A percentile compares a stretch with the other conserved stretches of the same genome.
phyloP scores from a whole-genome alignment of 257 asterid genomes.

The Marsdenia floribunda region DNA sequence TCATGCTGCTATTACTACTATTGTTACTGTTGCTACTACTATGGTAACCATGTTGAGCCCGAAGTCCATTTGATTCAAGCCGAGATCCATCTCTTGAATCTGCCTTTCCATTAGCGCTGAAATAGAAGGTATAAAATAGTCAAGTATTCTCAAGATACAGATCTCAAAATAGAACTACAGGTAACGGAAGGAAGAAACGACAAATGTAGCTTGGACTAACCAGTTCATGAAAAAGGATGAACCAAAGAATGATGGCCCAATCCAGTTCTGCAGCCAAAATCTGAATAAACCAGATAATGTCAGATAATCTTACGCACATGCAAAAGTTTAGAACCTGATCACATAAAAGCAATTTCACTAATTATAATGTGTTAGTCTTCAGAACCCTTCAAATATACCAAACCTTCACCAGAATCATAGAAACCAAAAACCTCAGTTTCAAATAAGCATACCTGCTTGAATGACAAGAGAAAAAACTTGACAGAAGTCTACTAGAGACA shows the following conservation, averaged over 20 bases:
- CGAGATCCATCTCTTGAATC: constrained; percentile 62
- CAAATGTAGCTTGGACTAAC: constrained; percentile 39
- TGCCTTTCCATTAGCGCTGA: constrained; percentile 55
- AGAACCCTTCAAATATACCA: neutral
- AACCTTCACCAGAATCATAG: neutral
- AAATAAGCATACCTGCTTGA: neutral
- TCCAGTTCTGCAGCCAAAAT: constrained; percentile 99
- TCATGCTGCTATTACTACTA: constrained; percentile 81
- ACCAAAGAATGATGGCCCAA: constrained; percentile 76
- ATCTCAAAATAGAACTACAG: constrained; percentile 12
- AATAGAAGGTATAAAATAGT: constrained; percentile 32
- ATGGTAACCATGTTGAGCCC: constrained; percentile 59
- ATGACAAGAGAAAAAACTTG: neutral
- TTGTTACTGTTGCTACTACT: constrained; percentile 90
- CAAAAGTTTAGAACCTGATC: constrained; percentile 10
- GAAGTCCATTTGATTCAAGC: constrained; percentile 56
- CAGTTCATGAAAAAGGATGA: constrained; percentile 78
- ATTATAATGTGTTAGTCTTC: neutral
- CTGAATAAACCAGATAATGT: constrained; percentile 34
- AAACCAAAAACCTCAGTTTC: neutral
- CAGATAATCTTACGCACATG: constrained; percentile 11
- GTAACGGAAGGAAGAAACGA: constrained; percentile 5
- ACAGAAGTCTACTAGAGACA: neutral
- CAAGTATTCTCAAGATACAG: constrained; percentile 19
- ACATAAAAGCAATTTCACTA: constrained; percentile 11